phyloP scores from a whole-genome alignment of 495 filamentous ascomycete genomes.

The Penicillium paxilli region DNA sequence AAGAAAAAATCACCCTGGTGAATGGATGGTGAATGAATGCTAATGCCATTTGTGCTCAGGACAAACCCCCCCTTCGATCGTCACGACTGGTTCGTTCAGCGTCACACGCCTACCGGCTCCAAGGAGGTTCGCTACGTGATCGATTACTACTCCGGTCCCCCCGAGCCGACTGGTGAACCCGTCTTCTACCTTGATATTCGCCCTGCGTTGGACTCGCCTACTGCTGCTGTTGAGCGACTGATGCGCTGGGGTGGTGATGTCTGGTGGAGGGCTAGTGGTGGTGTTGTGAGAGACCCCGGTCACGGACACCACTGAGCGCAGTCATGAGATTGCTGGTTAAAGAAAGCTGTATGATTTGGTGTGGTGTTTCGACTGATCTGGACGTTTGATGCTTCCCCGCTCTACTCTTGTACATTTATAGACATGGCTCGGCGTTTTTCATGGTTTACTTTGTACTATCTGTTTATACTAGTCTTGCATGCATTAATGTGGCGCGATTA shows the following conservation, averaged over 20 bases:
- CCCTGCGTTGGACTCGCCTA: conserved; percentile 84
- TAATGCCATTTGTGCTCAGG: conserved; percentile 33
- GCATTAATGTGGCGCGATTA: no score
- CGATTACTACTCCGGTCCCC: conserved; percentile 90
- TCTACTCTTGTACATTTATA: conserved; percentile 27
- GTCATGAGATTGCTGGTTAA: neutral
- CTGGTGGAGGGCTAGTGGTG: conserved; percentile 88
- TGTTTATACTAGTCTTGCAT: conserved; percentile 9
- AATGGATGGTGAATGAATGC: no score
- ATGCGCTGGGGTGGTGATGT: conserved; percentile 91
- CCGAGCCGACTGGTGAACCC: conserved; percentile 86
- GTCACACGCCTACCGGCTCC: conserved; percentile 57
- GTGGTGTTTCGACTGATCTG: no score
- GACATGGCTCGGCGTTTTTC: conserved; percentile 31
- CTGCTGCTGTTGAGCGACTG: conserved; percentile 75
- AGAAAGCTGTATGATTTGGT: no score
- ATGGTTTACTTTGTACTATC: conserved; percentile 3
- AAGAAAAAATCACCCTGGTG: no score
- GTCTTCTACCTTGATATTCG: conserved; percentile 98
- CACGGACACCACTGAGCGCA: conserved; percentile 17
- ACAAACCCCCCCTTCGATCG: conserved; percentile 91
- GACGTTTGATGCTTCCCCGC: conserved; percentile 24
- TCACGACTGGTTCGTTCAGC: conserved; percentile 92
- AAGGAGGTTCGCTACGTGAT: conserved; percentile 94
- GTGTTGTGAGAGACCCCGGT: conserved; percentile 46